Conservation (phyloP, 345 rosid species). For the Rubroshorea leprosula region DNA sequence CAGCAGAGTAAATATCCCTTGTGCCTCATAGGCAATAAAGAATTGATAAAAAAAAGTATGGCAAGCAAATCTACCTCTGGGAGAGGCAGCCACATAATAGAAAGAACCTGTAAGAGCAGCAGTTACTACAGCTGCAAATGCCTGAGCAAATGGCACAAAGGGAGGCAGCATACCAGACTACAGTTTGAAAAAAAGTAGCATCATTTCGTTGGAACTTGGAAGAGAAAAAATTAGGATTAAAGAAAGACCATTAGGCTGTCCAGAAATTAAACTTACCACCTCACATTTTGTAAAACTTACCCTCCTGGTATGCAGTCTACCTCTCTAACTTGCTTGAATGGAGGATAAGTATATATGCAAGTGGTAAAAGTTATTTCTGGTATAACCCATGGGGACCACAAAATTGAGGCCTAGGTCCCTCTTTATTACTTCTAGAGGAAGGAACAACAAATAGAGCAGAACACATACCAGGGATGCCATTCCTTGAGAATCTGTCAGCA, state of each 20-base stretch:
- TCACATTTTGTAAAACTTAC: too few species aligned
- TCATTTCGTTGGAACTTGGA: neutral
- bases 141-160: slow-evolving; percentile 96
- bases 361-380: too few species aligned
- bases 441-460: neutral
- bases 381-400: too few species aligned
- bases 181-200: slow-evolving; percentile 13
- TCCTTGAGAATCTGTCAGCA: slow-evolving; percentile 65
- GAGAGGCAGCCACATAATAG: slow-evolving; percentile 84
- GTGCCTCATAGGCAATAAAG: neutral
- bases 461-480: slow-evolving; percentile 71
- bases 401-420: neutral
- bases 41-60: neutral
- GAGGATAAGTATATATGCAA: too few species aligned
- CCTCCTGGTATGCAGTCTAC: too few species aligned
- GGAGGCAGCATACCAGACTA: slow-evolving; percentile 90
- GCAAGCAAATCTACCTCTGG: slow-evolving; percentile 51
- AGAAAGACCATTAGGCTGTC: too few species aligned
- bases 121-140: slow-evolving; percentile 86
- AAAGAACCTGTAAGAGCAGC: slow-evolving; percentile 91
- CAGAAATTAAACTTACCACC: too few species aligned
- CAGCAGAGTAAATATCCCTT: slow-evolving; percentile 1
- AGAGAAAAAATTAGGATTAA: too few species aligned
- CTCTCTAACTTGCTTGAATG: too few species aligned
- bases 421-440: neutral